Evolutionary conservation across 225 moss, liverwort and hornwort genomes (phyloP), one percentile per base, ranked within the genome.

Genomic region (Marchantia polymorpha): DNA sequence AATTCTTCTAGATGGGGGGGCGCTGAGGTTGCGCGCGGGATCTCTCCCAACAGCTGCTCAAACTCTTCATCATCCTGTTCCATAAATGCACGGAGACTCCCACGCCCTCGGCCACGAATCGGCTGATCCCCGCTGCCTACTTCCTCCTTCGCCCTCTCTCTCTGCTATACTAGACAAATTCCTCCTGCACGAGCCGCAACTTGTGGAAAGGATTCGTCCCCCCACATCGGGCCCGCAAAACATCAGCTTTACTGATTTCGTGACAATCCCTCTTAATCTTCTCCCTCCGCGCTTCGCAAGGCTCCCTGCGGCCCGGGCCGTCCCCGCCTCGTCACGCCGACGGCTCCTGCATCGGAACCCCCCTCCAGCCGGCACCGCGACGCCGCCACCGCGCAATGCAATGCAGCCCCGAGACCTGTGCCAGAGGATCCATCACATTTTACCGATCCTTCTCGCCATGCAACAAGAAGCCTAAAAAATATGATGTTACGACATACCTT

Each of bases 51-150:
- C 47, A 96, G 93, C 93, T 96, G 94, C 93, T 96, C 96, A 85
- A 96, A 92, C 90, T 96, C 96, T 87, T 96, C 96, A 72, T 96
- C 96, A 76, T 96, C 96, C 85, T 94, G 96, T 92, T 94, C 96
- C 96, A 96, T 96, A 78, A 67, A 85, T 87, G 80, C 92, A 27
- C 84, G 58, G 49, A 71, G 64, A 81, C 50, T 65, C 75, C 80
- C 86, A 73, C 80, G 72, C 67, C 70, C 82, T 76, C 76, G 48
- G 65, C 65, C 63, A 68, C 63, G 52, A 54, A 59, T 12, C 55
- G 19, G 29, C 47, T 67, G n/a, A 74, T 25, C 52, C 63, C 69
- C 14, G 69, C 69, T 61, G 46, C 26, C 69, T 54, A n/a, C 54
- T 50, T 76, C 64, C 80, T 76, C 64, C 80, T 58, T 78, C 61